These are phyloP conservation scores for Ganoderma meredithae DNA, from an alignment of 1,284 basidiomycete species.

Conservation along the genomic window DNA sequence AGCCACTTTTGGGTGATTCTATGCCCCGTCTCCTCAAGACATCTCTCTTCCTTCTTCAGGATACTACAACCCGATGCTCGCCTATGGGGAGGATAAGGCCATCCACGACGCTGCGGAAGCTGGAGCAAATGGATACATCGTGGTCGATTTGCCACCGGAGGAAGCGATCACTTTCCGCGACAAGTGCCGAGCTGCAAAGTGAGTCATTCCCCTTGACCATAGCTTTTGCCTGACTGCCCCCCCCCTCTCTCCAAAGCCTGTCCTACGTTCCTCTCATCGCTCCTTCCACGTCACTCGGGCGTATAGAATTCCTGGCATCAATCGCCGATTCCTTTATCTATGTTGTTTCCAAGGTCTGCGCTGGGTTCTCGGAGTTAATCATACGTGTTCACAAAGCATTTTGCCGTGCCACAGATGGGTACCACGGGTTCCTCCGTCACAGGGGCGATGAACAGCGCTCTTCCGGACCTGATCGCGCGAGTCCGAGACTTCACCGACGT, in stretches of 20 bases:
- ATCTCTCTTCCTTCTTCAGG: conserved; percentile 55
- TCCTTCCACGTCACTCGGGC: conserved; percentile 88
- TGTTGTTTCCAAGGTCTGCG: conserved; percentile 84
- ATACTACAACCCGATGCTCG: conserved; percentile 95
- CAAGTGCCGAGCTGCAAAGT: conserved; percentile 86
- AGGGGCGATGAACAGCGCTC: conserved; percentile 74
- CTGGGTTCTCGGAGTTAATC: background rate
- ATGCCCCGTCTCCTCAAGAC: background rate
- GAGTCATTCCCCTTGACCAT: conserved; percentile 21
- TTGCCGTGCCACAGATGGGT: conserved; percentile 81
- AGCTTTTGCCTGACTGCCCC: background rate
- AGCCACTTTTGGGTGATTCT: conserved; percentile 31
- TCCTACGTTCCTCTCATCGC: conserved; percentile 98
- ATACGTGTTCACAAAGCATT: conserved; percentile 1
- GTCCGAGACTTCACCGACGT: conserved; percentile 78
- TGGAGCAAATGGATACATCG: conserved; percentile 97
- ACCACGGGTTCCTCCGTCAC: conserved; percentile 91
- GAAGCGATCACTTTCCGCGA: conserved; percentile 92
- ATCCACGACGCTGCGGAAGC: conserved; percentile 89
- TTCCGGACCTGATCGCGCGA: conserved; percentile 82
- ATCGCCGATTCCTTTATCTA: conserved; percentile 99
- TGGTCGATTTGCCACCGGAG: conserved; percentile 98
- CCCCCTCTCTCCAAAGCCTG: conserved; percentile 57
- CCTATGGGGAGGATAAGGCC: conserved; percentile 94
- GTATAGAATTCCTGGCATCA: conserved; percentile 90